These are phyloP conservation scores for Pseudogymnoascus sp. DNA, from an alignment of 2,329 filamentous ascomycete species.

Conservation along the genomic window DNA sequence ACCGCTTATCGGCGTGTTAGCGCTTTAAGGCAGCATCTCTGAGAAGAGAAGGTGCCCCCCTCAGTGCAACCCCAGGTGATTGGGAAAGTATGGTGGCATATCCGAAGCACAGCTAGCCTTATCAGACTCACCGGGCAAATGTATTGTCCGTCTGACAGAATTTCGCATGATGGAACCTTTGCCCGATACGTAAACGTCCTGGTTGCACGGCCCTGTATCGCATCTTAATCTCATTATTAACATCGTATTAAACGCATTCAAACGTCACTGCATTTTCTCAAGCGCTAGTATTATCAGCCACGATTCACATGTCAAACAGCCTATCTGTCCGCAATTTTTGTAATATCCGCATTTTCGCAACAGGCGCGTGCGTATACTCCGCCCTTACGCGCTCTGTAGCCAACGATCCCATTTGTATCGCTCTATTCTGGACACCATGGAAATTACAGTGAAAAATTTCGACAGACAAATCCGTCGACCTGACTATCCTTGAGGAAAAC, in stretches of 20 bases:
- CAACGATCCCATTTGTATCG: neutral
- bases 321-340: neutral
- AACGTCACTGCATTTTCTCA: neutral
- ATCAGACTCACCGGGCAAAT: neutral
- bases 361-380: neutral
- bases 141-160: neutral
- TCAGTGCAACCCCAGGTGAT: neutral
- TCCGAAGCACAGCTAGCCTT: neutral
- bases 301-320: neutral
- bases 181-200: neutral
- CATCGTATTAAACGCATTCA: neutral
- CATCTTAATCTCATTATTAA: neutral
- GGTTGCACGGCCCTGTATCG: neutral
- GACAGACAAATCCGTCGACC: constrained; percentile 9
- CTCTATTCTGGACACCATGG: neutral
- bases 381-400: neutral
- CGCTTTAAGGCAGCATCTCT: neutral
- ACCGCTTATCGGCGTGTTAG: neutral
- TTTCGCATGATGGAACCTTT: neutral
- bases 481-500: constrained; percentile 12
- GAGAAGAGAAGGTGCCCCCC: neutral
- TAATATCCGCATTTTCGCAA: neutral
- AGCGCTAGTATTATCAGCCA: neutral
- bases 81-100: neutral
- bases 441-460: neutral